Evolutionary conservation across 495 filamentous ascomycete genomes (phyloP).

Genomic region (Pseudomonodictys pantanalensis): DNA sequence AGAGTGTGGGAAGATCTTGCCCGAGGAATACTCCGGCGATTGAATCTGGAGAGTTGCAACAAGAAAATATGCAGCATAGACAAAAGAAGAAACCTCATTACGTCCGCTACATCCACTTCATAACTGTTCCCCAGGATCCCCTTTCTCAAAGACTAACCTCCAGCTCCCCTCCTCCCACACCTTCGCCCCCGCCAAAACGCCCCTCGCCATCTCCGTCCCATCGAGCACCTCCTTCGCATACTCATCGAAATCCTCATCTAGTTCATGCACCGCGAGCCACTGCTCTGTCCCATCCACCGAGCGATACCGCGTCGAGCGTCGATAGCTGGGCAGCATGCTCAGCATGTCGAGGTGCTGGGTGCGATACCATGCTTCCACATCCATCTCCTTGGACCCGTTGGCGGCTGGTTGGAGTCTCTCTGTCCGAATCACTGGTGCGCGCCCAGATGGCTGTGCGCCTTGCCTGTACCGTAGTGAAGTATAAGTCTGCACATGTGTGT

Average conservation of each 20-base stretch:
- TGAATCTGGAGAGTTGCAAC: too few species aligned
- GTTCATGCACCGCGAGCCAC: conserved; percentile 18
- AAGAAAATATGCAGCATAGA: too few species aligned
- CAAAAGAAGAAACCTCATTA: background rate
- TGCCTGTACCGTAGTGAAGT: background rate
- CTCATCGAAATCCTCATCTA: conserved; percentile 10
- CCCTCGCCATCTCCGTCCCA: conserved; percentile 1
- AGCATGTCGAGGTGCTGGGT: conserved; percentile 33
- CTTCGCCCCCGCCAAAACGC: background rate
- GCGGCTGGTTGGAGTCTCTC: conserved; percentile 9
- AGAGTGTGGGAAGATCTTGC: too few species aligned
- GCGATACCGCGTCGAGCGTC: conserved; percentile 20
- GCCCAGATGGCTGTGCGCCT: background rate
- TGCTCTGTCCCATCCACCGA: conserved; percentile 11
- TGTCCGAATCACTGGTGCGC: background rate
- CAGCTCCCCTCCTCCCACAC: background rate
- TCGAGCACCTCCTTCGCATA: background rate
- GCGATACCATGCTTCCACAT: conserved; percentile 58
- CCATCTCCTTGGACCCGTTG: conserved; percentile 58
- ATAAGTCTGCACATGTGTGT: conserved; percentile 8
- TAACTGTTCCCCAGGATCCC: conserved; percentile 4
- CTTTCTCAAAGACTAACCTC: conserved; percentile 11
- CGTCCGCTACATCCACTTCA: conserved; percentile 5
- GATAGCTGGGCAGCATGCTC: conserved; percentile 15
- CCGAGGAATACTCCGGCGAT: too few species aligned